Evolutionary conservation across 352 stramenopile species (phyloP).

Genomic region (Pythium brassicae): DNA sequence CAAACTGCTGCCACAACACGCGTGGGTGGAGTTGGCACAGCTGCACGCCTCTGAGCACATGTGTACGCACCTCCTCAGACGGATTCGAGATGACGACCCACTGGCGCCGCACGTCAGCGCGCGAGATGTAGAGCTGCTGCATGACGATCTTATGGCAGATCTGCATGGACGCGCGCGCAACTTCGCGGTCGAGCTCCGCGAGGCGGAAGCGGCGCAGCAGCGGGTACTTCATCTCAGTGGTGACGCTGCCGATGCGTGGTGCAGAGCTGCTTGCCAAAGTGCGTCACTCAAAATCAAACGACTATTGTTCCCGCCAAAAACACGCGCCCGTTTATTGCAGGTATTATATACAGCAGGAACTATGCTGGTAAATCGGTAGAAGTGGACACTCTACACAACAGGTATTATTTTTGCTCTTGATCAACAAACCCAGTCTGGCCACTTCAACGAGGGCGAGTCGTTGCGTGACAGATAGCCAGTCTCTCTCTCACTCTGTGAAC

Average conservation of each 20-base stretch:
- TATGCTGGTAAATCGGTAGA: too few relatives aligned
- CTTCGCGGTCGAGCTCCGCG: constrained; percentile 53
- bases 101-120: constrained; percentile 60
- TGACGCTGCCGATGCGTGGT: background rate
- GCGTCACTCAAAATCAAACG: background rate
- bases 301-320: constrained; percentile 7
- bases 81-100: constrained; percentile 84
- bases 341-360: background rate
- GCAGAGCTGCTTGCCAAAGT: background rate
- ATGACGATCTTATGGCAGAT: constrained; percentile 84
- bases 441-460: background rate
- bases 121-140: constrained; percentile 85
- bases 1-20: too few relatives aligned
- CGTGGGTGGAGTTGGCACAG: too few relatives aligned
- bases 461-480: background rate
- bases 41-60: too few relatives aligned
- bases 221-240: constrained; percentile 48
- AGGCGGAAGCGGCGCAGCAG: constrained; percentile 62
- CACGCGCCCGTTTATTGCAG: background rate
- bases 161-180: constrained; percentile 74
- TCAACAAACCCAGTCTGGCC: background rate
- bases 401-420: background rate
- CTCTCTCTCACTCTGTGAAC: constrained; percentile 32
- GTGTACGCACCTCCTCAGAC: constrained; percentile 34
- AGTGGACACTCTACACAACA: background rate